phyloP scores from a whole-genome alignment of 352 stramenopile genomes.

The Pythium myriotylum region DNA sequence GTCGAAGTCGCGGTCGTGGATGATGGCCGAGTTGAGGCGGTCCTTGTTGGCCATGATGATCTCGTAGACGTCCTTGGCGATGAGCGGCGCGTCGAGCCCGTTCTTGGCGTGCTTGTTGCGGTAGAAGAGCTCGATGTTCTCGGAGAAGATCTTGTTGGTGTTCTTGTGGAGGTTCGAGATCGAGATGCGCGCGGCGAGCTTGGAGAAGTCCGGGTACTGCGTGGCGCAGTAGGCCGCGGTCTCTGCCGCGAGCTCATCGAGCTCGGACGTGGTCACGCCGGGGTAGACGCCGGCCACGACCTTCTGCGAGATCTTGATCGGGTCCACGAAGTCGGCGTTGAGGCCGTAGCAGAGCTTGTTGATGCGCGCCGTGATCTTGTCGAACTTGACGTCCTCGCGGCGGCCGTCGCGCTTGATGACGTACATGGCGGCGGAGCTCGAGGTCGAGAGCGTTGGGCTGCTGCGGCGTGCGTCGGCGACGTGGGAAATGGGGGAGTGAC shows the following conservation, averaged over 20 bases:
- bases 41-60: conserved; percentile 96
- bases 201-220: conserved; percentile 98
- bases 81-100: conserved; percentile 88
- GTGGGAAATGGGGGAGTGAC: conserved; percentile 20
- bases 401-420: conserved; percentile 94
- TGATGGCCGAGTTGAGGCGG: conserved; percentile 95
- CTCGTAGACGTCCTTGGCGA: conserved; percentile 95
- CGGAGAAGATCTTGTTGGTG: conserved; percentile 95
- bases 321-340: conserved; percentile 96
- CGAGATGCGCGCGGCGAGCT: conserved; percentile 97
- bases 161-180: conserved; percentile 99
- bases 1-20: conserved; percentile 98
- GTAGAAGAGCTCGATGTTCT: conserved; percentile 94
- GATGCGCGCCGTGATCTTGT: conserved; percentile 98
- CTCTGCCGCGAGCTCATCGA: conserved; percentile 98
- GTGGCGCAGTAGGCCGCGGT: conserved; percentile 97
- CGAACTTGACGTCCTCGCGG: conserved; percentile 95
- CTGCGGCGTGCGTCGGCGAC: not conserved
- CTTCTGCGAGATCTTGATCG: conserved; percentile 98
- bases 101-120: conserved; percentile 97
- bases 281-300: conserved; percentile 99
- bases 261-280: conserved; percentile 97
- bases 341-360: conserved; percentile 98
- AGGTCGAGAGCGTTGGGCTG: not conserved
- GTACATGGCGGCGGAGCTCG: conserved; percentile 79